Evolutionary conservation across 108 stramenopile species (phyloP), one percentile per base, ranked within the genome.

Genomic region (Cyclotella cryptica): DNA sequence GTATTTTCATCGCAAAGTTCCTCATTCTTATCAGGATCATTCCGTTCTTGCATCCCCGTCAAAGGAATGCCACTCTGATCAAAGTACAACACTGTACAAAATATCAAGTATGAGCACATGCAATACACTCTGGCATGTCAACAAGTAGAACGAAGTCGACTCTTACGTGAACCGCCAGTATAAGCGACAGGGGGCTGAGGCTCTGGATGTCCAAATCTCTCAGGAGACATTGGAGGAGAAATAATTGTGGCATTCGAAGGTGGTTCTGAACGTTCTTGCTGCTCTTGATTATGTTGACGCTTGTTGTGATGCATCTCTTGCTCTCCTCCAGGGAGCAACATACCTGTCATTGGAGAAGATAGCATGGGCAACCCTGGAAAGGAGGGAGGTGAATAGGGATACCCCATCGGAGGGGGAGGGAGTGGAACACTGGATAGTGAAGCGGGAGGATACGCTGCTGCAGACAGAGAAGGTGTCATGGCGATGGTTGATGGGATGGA

Each of bases 151-250:
- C 28, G 15, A 62, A n/a, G 15, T 18, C 7, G 18, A 42, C 18
- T 62, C 61, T 39, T 42, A 62, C 61, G 5, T 40, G 29, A 26
- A 62, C 39, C 61, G 6, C 3, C 18, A 12, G 15, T 10, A 40
- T 26, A 35, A 13, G 35, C 14, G 26, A 51, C 1, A 41, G 30
- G 18, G 1, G 24, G 62, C 15, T 28, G 30, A 45, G 68, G 52
- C 10, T 22, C 30, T 18, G 1, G 21, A 11, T 69, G 68, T 21
- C 68, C 52, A 52, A 53, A 52, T 2, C 44, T 46, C n/a, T 30
- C 28, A 24, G 68, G 68, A 53, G 68, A 69, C 29, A 52, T 24
- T 28, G 68, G 49, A 39, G 68, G 68, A 53, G 68, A 69, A 39
- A 69, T 13, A 30, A 69, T 24, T 1, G 51, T 69, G 10, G 51